A percentile compares a stretch with the other conserved stretches of the same genome.
These are phyloP conservation scores for Gloeopeniophorella convolvens DNA, from an alignment of 768 basidiomycete species.

Conservation along the genomic window DNA sequence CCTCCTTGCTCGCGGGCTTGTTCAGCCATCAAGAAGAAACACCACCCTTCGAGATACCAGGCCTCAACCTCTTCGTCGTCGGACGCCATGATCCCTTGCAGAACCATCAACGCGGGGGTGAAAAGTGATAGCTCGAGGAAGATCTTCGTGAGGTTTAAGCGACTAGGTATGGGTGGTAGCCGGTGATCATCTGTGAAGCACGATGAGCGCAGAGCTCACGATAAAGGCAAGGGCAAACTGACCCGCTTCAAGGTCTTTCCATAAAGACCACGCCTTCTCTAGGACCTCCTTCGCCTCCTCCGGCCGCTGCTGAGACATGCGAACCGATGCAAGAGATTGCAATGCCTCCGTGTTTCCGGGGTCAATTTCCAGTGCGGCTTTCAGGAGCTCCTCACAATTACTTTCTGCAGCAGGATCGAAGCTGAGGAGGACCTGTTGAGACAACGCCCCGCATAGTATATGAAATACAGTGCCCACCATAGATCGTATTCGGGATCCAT, in stretches of 20 bases:
- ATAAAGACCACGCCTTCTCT: slow-evolving; percentile 58
- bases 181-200: slow-evolving; percentile 49
- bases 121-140: slow-evolving; percentile 73
- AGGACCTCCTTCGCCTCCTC: slow-evolving; percentile 73
- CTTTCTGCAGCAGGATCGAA: slow-evolving; percentile 77
- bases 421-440: slow-evolving; percentile 34
- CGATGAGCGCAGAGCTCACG: background rate
- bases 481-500: slow-evolving; percentile 88
- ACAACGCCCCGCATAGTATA: background rate
- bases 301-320: slow-evolving; percentile 79
- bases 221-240: slow-evolving; percentile 11
- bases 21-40: slow-evolving; percentile 79
- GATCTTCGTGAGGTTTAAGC: slow-evolving; percentile 70
- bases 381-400: slow-evolving; percentile 73
- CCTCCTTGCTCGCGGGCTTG: slow-evolving; percentile 53
- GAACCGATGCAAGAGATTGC: slow-evolving; percentile 75
- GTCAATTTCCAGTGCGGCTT: slow-evolving; percentile 65
- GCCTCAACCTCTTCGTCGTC: slow-evolving; percentile 87
- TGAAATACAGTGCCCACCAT: slow-evolving; percentile 47
- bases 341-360: slow-evolving; percentile 74
- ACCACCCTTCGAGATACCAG: slow-evolving; percentile 95
- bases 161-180: slow-evolving; percentile 64
- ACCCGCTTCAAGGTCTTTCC: slow-evolving; percentile 65
- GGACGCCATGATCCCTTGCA: slow-evolving; percentile 71
- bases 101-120: slow-evolving; percentile 63